Percentiles rank a stretch among this genome's conserved stretches.
phyloP scores from a whole-genome alignment of 768 basidiomycete species.

The Suillus hirtellus region DNA sequence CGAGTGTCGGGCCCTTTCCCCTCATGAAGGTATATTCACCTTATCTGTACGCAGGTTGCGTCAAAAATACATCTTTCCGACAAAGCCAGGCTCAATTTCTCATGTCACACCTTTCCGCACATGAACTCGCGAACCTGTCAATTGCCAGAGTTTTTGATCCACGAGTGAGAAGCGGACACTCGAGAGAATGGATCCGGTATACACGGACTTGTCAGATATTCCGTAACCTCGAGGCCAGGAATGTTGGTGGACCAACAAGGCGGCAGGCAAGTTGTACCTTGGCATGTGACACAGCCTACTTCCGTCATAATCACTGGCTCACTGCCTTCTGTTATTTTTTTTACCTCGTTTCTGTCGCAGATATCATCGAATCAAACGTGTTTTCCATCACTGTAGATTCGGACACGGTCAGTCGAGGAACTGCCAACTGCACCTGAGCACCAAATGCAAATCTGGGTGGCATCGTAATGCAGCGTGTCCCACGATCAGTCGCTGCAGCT shows the following conservation, averaged over 20 bases:
- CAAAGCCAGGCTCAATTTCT: constrained; percentile 70
- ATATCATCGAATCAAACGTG: constrained; percentile 30
- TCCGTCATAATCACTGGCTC: not conserved
- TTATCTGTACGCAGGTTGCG: not conserved
- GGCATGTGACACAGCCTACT: constrained; percentile 24
- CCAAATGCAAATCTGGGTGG: constrained; percentile 86
- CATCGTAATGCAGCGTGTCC: constrained; percentile 73
- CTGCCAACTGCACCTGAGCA: constrained; percentile 87
- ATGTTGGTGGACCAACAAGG: constrained; percentile 94
- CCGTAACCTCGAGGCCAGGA: constrained; percentile 69
- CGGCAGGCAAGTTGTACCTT: constrained; percentile 74
- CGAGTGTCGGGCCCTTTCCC: not conserved
- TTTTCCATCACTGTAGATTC: constrained; percentile 68
- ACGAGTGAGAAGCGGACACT: constrained; percentile 90
- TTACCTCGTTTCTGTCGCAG: not conserved
- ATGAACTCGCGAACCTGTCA: constrained; percentile 81
- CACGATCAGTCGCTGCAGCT: constrained; percentile 79
- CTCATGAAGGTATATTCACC: not conserved
- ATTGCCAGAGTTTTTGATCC: constrained; percentile 35
- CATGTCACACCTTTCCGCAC: constrained; percentile 76
- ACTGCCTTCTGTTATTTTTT: not conserved
- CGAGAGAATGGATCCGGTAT: constrained; percentile 96
- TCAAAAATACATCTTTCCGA: constrained; percentile 44
- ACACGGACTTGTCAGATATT: constrained; percentile 94
- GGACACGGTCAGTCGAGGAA: constrained; percentile 80